Percentiles rank a stretch among this genome's conserved stretches.
Conservation (phyloP, 2,329 filamentous ascomycete genomes). For the Albifimbria verrucaria region DNA sequence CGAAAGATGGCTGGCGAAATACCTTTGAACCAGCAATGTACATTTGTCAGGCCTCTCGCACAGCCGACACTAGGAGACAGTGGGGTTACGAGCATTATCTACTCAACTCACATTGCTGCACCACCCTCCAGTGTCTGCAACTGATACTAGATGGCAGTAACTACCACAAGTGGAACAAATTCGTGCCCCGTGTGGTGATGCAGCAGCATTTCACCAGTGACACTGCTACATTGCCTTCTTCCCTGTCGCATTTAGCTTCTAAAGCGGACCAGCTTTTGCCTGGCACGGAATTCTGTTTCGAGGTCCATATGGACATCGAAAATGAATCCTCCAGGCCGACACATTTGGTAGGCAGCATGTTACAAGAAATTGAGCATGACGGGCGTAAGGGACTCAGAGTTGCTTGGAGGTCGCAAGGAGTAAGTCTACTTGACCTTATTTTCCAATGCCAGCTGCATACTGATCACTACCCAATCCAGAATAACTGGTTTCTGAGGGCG, state of each 20-base stretch:
- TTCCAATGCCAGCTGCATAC: neutral
- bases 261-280: neutral
- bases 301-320: neutral
- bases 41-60: neutral
- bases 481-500: neutral
- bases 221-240: neutral
- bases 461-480: neutral
- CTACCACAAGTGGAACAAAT: neutral
- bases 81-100: neutral
- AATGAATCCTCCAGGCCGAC: neutral
- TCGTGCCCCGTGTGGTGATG: neutral
- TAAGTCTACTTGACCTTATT: no score
- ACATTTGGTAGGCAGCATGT: neutral
- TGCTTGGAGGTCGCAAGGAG: neutral
- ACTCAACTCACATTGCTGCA: neutral
- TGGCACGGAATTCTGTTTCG: neutral
- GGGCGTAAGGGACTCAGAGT: neutral
- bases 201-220: neutral
- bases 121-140: neutral
- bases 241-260: neutral
- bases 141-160: neutral
- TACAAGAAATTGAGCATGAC: neutral
- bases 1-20: neutral
- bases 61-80: neutral
- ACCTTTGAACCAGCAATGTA: neutral